Base-by-base conservation (phyloP, 73 alveolate species). In the Paramecium sonneborni region DNA sequence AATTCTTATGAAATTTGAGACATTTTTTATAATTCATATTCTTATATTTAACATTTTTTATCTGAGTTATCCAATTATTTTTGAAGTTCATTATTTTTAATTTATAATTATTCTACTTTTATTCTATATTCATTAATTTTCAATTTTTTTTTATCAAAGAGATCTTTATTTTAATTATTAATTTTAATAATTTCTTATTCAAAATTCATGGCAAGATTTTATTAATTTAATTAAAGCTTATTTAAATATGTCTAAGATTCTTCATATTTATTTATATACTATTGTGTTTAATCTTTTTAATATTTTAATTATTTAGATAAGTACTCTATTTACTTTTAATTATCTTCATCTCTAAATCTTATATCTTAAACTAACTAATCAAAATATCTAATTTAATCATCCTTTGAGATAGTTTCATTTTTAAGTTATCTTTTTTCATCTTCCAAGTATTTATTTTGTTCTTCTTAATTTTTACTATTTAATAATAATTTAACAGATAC, bases 341-440 rank as follows among this genome's bases (percentile, higher is more conserved):
- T 30, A 44, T 79, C 90, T 43, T 39, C 69, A 79, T 79, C 90
- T n/a, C n/a, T n/a, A n/a, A n/a, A n/a, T n/a, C n/a, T n/a, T n/a
- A n/a, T n/a, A n/a, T n/a, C n/a, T n/a, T n/a, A n/a, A n/a, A n/a
- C n/a, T n/a, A 79, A 10, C 24, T 79, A 79, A 79, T 79, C 90
- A 79, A 79, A 79, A 37, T 79, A 79, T 79, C 76, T 38, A 11
- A 79, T 79, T 46, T 79, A 44, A 9, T 79, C 90, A 41, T 79
- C 90, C 5, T 39, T 79, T 79, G 21, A 46, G 9, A 1, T 10
- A 1, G 55, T 9, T 44, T 79, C 90, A 43, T 79, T 34, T 21
- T n/a, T 43, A n/a, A 79, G 41, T 26, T 39, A 1, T 8, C 26
- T 38, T 41, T 12, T 79, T 79, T 79, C 90, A 24, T 43, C 41